A percentile compares a stretch with the other conserved stretches of the same genome.
Conservation (phyloP, 139 green algal genomes). For the Astrephomene gubernaculifera region DNA sequence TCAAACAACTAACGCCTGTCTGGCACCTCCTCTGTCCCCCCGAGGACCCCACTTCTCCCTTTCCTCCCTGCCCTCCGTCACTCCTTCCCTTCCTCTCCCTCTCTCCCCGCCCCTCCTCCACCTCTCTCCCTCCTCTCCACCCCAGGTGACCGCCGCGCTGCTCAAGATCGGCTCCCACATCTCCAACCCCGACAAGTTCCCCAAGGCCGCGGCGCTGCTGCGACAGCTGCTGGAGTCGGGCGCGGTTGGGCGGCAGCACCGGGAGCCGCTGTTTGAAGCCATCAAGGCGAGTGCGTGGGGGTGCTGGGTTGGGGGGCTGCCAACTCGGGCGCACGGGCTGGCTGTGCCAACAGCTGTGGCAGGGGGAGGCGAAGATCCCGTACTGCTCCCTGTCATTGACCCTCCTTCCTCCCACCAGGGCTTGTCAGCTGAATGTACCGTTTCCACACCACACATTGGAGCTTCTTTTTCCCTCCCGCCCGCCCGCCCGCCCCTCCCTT, state of each 20-base stretch:
- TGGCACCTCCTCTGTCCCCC: no score
- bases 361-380: no score
- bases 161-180: slow-evolving; percentile 72
- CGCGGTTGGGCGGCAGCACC: slow-evolving; percentile 38
- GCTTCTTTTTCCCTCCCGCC: no score
- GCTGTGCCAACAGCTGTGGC: no score
- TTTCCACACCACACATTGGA: no score
- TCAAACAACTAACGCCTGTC: neutral
- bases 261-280: slow-evolving; percentile 44
- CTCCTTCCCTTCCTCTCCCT: neutral
- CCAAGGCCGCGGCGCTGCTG: slow-evolving; percentile 76
- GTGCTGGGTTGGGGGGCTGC: no score
- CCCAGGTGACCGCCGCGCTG: slow-evolving; percentile 64
- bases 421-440: no score
- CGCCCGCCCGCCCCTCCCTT: neutral
- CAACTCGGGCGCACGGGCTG: no score
- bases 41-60: no score
- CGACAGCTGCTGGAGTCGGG: slow-evolving; percentile 72
- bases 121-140: neutral
- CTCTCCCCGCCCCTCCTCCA: neutral
- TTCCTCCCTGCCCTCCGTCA: neutral
- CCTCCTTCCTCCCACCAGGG: no score
- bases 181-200: slow-evolving; percentile 75
- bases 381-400: no score
- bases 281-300: slow-evolving; percentile 31